A percentile compares a stretch with the other conserved stretches of the same genome.
phyloP scores from a whole-genome alignment of 2,329 filamentous ascomycete genomes.

The Coniochaeta ligniaria region DNA sequence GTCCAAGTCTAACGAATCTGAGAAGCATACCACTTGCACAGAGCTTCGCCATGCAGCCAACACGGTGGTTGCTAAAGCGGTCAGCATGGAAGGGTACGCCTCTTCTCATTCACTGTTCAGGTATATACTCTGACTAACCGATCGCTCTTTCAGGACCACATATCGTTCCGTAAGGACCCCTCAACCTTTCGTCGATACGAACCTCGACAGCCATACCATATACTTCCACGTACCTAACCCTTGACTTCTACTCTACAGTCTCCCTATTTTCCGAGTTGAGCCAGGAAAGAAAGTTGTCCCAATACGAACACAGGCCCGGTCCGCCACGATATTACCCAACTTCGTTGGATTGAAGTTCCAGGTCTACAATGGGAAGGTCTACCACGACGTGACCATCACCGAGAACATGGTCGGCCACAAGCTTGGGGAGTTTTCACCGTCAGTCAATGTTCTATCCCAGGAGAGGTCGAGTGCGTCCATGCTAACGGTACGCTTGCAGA shows the following conservation, averaged over 20 bases:
- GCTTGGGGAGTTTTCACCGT: constrained; percentile 87
- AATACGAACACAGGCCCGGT: constrained; percentile 80
- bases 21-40: not conserved
- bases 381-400: constrained; percentile 75
- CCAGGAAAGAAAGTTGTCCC: constrained; percentile 58
- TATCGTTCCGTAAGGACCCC: constrained; percentile 43
- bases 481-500: constrained; percentile 21
- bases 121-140: constrained; percentile 11
- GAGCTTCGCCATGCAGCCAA: constrained; percentile 53
- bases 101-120: not conserved
- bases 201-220: not conserved
- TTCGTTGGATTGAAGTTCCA: constrained; percentile 88
- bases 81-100: constrained; percentile 80
- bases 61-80: constrained; percentile 60
- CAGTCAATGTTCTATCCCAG: constrained; percentile 33
- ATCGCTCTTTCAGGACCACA: constrained; percentile 33
- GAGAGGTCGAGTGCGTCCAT: not conserved
- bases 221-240: constrained; percentile 4
- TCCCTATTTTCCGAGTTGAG: constrained; percentile 56
- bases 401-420: constrained; percentile 97
- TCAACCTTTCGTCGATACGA: not conserved
- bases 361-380: constrained; percentile 86
- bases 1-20: not conserved
- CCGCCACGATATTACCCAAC: constrained; percentile 84
- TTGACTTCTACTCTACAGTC: constrained; percentile 26